Conservation (phyloP, 108 stramenopile species). For the Seminavis robusta region DNA sequence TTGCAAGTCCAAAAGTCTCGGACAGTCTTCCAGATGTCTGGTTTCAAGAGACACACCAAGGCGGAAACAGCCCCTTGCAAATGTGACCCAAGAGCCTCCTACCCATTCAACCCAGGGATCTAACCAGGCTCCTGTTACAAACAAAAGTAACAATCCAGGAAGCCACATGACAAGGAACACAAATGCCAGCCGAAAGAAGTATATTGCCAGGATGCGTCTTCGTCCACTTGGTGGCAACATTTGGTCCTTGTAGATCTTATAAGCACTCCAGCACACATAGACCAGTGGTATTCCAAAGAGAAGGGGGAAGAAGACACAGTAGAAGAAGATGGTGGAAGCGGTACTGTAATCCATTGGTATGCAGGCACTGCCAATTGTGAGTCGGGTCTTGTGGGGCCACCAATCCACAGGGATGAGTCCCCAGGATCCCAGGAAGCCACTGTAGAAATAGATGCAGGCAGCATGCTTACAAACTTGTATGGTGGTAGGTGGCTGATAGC, state of each 20-base stretch:
- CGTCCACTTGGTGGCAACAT: too few species aligned
- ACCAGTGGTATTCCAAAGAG: too few species aligned
- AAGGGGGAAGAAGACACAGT: too few species aligned
- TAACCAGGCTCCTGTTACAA: slow-evolving; percentile 2
- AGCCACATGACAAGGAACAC: too few species aligned
- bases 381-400: too few species aligned
- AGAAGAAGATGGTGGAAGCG: too few species aligned
- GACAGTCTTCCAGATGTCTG: slow-evolving; percentile 6
- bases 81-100: slow-evolving; percentile 6
- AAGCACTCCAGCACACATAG: neutral
- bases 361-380: slow-evolving; percentile 3
- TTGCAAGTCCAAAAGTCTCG: neutral
- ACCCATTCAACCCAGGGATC: neutral
- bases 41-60: slow-evolving; percentile 7
- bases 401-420: neutral
- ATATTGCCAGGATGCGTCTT: too few species aligned
- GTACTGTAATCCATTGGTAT: slow-evolving; percentile 6
- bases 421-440: slow-evolving; percentile 1
- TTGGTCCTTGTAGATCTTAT: too few species aligned
- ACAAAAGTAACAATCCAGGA: slow-evolving; percentile 6
- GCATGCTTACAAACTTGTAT: neutral
- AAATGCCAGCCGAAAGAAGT: too few species aligned
- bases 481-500: slow-evolving; percentile 1
- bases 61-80: slow-evolving; percentile 10
- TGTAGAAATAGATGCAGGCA: neutral